Conservation (phyloP, 2,329 filamentous ascomycete genomes). For the Colletotrichum sp. region DNA sequence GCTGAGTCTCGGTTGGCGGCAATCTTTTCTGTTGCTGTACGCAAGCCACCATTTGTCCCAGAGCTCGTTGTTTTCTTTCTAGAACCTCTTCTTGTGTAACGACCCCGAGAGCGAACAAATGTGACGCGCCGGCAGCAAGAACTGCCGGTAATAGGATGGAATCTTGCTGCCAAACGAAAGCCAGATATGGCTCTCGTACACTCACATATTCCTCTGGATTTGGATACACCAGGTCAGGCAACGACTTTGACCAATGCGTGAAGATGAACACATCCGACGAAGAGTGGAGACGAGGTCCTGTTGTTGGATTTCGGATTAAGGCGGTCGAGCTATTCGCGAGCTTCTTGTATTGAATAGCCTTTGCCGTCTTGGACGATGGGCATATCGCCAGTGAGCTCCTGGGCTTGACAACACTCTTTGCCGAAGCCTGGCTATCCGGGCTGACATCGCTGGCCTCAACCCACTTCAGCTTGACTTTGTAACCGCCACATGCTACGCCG, state of each 20-base stretch:
- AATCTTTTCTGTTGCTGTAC: not conserved
- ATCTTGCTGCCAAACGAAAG: not conserved
- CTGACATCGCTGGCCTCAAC: not conserved
- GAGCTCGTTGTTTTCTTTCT: conserved; percentile 9
- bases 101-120: not conserved
- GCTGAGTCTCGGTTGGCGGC: not conserved
- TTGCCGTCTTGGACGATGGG: not conserved
- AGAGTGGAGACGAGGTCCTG: not conserved
- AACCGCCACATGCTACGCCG: not conserved
- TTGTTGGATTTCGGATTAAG: not conserved
- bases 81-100: not conserved
- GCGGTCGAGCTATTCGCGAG: not conserved
- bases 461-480: conserved; percentile 9
- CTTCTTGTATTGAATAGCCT: not conserved
- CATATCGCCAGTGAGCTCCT: not conserved
- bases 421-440: not conserved
- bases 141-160: not conserved
- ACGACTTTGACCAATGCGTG: conserved; percentile 2
- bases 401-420: not conserved
- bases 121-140: not conserved
- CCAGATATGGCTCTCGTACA: conserved; percentile 1
- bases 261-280: conserved; percentile 2
- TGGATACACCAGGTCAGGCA: conserved; percentile 2
- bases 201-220: not conserved
- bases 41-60: not conserved